These are phyloP conservation scores for Boechera retrofracta DNA, from an alignment of 345 rosid species.

Conservation along the genomic window DNA sequence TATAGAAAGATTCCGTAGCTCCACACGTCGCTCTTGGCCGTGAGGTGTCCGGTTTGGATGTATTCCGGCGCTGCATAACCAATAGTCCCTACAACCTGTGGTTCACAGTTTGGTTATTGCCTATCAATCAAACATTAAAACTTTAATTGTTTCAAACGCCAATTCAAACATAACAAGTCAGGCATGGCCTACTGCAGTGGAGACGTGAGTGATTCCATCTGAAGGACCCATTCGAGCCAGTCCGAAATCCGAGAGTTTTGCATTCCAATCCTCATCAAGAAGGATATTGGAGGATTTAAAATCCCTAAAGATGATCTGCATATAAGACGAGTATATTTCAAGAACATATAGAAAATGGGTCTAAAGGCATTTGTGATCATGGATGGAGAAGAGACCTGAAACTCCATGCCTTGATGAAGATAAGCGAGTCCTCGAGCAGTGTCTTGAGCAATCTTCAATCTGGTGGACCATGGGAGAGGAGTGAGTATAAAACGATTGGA, in stretches of 20 bases:
- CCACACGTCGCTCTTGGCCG: slow-evolving; percentile 88
- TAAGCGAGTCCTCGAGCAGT: slow-evolving; percentile 88
- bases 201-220: slow-evolving; percentile 87
- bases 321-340: background rate
- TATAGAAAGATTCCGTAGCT: slow-evolving; percentile 88
- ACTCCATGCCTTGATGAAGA: slow-evolving; percentile 94
- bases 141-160: background rate
- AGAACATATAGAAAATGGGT: background rate
- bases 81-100: slow-evolving; percentile 88
- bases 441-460: slow-evolving; percentile 85
- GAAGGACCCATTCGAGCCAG: slow-evolving; percentile 96
- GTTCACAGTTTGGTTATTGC: background rate
- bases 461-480: slow-evolving; percentile 80
- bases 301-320: slow-evolving; percentile 91
- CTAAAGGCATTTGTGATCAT: background rate
- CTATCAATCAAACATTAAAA: slow-evolving; percentile 1
- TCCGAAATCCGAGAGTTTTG: slow-evolving; percentile 93
- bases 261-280: slow-evolving; percentile 90
- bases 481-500: slow-evolving; percentile 61
- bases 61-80: slow-evolving; percentile 98
- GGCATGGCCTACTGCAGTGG: slow-evolving; percentile 66
- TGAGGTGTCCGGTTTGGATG: slow-evolving; percentile 83
- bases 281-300: slow-evolving; percentile 96
- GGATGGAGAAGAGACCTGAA: slow-evolving; percentile 64
- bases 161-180: background rate